A percentile compares a stretch with the other conserved stretches of the same genome.
phyloP scores from a whole-genome alignment of 1,284 basidiomycete species.

The Ceratobasidium theobromae region DNA sequence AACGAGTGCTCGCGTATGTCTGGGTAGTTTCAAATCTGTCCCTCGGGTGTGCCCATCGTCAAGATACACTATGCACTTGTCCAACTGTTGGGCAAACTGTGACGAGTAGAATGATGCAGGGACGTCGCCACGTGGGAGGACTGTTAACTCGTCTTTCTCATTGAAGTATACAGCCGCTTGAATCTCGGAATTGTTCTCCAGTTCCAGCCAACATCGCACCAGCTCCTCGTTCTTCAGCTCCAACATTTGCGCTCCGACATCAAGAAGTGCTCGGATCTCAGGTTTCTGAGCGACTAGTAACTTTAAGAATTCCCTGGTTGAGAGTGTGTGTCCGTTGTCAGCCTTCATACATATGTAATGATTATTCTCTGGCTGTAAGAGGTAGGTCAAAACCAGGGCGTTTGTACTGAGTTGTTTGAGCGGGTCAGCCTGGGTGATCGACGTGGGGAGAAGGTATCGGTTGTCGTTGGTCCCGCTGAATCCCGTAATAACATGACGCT shows the following conservation, averaged over 20 bases:
- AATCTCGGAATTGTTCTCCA: constrained; percentile 36
- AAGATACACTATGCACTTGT: constrained; percentile 54
- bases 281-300: constrained; percentile 44
- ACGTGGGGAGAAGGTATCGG: constrained; percentile 51
- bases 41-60: constrained; percentile 62
- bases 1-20: constrained; percentile 51
- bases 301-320: constrained; percentile 45
- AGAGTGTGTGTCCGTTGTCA: constrained; percentile 38
- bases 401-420: constrained; percentile 52
- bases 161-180: constrained; percentile 54
- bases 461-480: constrained; percentile 63
- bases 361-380: constrained; percentile 51
- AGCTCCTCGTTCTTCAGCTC: constrained; percentile 52
- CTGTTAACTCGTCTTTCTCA: constrained; percentile 48
- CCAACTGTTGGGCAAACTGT: constrained; percentile 48
- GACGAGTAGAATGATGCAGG: constrained; percentile 50
- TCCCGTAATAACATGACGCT: constrained; percentile 48
- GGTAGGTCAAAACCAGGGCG: constrained; percentile 51
- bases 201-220: constrained; percentile 47
- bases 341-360: constrained; percentile 43
- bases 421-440: constrained; percentile 50
- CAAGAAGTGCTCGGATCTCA: constrained; percentile 52
- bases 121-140: constrained; percentile 48
- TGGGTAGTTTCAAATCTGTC: constrained; percentile 56
- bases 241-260: constrained; percentile 60